Evolutionary conservation across 179 eudicot genomes (phyloP).

Genomic region (Silene coronaria): DNA sequence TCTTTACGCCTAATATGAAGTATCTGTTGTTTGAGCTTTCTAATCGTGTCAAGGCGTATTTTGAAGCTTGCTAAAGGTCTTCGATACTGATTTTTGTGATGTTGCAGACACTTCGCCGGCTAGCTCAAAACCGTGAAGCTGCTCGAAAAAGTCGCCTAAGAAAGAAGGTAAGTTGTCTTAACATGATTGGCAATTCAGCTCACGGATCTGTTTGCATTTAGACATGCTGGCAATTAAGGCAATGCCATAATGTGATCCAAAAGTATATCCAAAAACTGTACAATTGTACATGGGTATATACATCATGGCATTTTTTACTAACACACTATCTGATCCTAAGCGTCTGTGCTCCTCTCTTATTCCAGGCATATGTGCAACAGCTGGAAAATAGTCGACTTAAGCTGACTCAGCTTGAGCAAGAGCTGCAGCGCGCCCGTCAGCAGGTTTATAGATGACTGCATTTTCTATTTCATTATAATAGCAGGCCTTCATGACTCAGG

Average conservation of each 20-base stretch:
- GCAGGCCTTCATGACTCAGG: not conserved
- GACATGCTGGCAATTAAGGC: slow-evolving; percentile 3
- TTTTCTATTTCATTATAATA: not conserved
- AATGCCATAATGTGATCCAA: not conserved
- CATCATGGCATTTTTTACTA: not conserved
- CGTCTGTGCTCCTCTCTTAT: not conserved
- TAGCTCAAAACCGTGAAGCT: slow-evolving; percentile 98
- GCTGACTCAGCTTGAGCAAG: slow-evolving; percentile 92
- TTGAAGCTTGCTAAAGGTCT: not conserved
- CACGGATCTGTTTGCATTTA: not conserved
- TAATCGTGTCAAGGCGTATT: not conserved
- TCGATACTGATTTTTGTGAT: slow-evolving; percentile 8
- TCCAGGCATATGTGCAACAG: slow-evolving; percentile 93
- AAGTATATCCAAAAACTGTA: not conserved
- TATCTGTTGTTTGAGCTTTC: not conserved
- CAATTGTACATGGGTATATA: not conserved
- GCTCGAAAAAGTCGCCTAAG: slow-evolving; percentile 94
- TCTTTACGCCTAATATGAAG: not conserved
- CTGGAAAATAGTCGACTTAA: slow-evolving; percentile 87
- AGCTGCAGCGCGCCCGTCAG: slow-evolving; percentile 89
- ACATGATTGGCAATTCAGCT: slow-evolving; percentile 1
- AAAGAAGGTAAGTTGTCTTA: slow-evolving; percentile 55
- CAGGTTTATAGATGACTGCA: slow-evolving; percentile 46
- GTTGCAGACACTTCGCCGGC: slow-evolving; percentile 74
- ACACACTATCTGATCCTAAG: not conserved